A percentile compares a stretch with the other conserved stretches of the same genome.
These are phyloP conservation scores for Syzygium grande DNA, from an alignment of 345 rosid species.

Conservation along the genomic window DNA sequence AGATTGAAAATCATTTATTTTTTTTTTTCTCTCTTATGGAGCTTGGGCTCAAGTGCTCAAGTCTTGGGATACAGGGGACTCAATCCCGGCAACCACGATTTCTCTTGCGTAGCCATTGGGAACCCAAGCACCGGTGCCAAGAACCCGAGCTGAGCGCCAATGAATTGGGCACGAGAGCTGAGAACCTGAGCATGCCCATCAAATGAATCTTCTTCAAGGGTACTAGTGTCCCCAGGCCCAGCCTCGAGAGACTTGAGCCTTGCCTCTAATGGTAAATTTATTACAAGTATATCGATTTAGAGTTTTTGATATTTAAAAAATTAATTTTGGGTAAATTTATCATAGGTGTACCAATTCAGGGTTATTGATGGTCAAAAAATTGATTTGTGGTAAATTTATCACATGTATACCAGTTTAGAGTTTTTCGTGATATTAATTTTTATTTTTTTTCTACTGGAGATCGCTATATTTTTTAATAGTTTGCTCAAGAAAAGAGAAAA, in stretches of 20 bases:
- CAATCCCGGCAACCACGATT: accelerated
- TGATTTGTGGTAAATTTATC: no score
- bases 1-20: neutral
- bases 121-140: accelerated
- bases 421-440: no score
- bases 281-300: no score
- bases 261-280: neutral
- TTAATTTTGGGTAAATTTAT: no score
- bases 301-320: no score
- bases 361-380: no score
- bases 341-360: no score
- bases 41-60: accelerated
- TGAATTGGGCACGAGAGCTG: accelerated
- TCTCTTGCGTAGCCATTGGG: neutral
- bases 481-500: no score
- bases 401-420: no score
- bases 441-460: no score
- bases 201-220: no score
- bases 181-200: accelerated
- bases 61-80: neutral
- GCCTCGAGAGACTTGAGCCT: neutral
- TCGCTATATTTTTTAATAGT: no score
- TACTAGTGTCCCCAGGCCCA: accelerated
- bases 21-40: neutral
- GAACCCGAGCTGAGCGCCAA: accelerated